A percentile compares a stretch with the other conserved stretches of the same genome.
Conservation (phyloP, 768 basidiomycete genomes). For the Gymnopilus dilepis region DNA sequence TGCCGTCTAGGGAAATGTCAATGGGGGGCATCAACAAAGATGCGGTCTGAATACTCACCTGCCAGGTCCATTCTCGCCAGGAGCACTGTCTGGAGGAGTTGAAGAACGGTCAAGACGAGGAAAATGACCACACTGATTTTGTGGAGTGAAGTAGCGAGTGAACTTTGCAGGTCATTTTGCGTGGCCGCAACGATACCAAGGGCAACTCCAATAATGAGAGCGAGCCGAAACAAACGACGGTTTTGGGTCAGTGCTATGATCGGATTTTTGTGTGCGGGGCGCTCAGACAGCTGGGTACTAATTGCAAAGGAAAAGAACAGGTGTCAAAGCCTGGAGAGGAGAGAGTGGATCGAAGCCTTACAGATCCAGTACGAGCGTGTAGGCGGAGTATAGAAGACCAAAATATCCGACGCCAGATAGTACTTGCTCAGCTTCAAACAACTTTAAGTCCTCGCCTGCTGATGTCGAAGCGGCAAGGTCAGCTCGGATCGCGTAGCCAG, state of each 20-base stretch:
- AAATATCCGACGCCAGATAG: conserved; percentile 50
- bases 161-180: not conserved
- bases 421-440: conserved; percentile 44
- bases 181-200: not conserved
- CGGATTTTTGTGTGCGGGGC: not conserved
- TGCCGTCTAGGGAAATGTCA: not conserved
- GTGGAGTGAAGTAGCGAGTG: conserved; percentile 24
- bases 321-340: not conserved
- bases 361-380: conserved; percentile 49
- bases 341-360: conserved; percentile 18
- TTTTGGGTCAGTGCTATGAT: not conserved
- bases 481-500: conserved; percentile 47
- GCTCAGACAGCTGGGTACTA: not conserved
- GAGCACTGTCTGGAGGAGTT: conserved; percentile 36
- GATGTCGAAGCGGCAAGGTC: conserved; percentile 36
- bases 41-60: conserved; percentile 16
- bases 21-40: not conserved
- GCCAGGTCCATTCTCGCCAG: conserved; percentile 29
- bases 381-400: conserved; percentile 46
- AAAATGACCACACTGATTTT: conserved; percentile 42
- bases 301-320: not conserved
- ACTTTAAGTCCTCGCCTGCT: conserved; percentile 35
- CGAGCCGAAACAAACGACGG: not conserved
- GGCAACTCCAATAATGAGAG: not conserved
- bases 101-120: conserved; percentile 39